These are phyloP conservation scores for Penicillium roqueforti DNA, from an alignment of 495 filamentous ascomycete species.

Conservation along the genomic window DNA sequence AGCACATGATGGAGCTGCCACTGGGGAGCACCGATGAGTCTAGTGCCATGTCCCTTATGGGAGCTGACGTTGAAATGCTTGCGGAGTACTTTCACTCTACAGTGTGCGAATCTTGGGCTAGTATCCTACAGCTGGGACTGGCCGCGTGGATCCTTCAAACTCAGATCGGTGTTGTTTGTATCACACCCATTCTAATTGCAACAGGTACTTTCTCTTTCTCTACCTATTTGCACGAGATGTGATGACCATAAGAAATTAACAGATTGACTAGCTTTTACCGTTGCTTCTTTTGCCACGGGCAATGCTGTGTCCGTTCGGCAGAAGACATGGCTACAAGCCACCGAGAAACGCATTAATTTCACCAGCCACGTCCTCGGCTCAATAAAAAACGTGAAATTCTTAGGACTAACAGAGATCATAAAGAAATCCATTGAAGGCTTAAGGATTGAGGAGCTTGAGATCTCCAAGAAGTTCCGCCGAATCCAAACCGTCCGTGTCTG, in stretches of 20 bases:
- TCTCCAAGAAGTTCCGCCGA: constrained; percentile 15
- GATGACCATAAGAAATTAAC: not conserved
- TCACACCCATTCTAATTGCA: constrained; percentile 48
- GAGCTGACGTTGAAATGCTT: constrained; percentile 51
- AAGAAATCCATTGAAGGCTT: constrained; percentile 7
- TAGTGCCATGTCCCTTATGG: constrained; percentile 53
- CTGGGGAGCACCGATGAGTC: constrained; percentile 39
- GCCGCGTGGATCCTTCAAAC: constrained; percentile 51
- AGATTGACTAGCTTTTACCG: not conserved
- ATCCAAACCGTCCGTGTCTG: constrained; percentile 11
- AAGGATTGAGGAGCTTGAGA: constrained; percentile 13
- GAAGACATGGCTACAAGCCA: constrained; percentile 49
- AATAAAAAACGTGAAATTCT: constrained; percentile 20
- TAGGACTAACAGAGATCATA: constrained; percentile 18
- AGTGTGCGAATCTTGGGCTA: constrained; percentile 52
- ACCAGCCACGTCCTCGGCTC: constrained; percentile 26
- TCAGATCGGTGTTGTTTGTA: constrained; percentile 44
- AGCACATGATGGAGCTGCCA: constrained; percentile 31
- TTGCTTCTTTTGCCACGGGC: constrained; percentile 31
- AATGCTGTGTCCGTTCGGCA: constrained; percentile 43
- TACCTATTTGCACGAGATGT: not conserved
- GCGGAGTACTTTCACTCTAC: constrained; percentile 34
- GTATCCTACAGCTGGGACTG: constrained; percentile 49
- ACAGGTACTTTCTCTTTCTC: constrained; percentile 30
- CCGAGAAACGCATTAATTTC: constrained; percentile 48